Base-by-base conservation (phyloP, 257 asterid genomes). In the Ilex aquifolium region DNA sequence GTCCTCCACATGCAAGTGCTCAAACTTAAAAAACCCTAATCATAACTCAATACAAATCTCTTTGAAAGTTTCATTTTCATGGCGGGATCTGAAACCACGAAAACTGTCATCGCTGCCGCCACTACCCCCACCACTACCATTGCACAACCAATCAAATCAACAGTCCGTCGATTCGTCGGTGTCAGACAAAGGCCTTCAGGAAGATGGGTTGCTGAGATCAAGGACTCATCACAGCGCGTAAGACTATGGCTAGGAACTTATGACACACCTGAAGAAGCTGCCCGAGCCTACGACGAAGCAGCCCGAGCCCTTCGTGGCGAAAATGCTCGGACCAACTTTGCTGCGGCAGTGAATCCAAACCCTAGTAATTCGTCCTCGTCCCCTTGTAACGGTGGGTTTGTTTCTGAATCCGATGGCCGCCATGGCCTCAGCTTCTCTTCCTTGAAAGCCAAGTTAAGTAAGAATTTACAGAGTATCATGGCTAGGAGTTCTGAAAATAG, bases 161-260 rank as follows among this genome's bases (percentile, higher is more conserved):
- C 72, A 8, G 14, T 72, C 6, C 88, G 95, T 10, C 71, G 84
- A 73, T 90, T 82, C 39, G 88, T 87, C 0, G 97, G 97, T 1
- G 97, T 87, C n/a, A 71, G 97, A 54, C 95, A 90, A 55, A 59
- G 95, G 66, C 97, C 97, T 0, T 90, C 97, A 0, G 95, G 97
- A 32, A 53, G 97, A 56, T 90, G 95, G 97, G 97, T 90, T 4
- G 97, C 95, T 1, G 97, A 90, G 85, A 90, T 90, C 64, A 90
- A 90, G 44, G 95, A 90, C 76, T 90, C 97, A 0, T 83, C 95
- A 10, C 95, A 87, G 68, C 72, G 86, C 0, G 92, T 87, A 1
- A 74, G 97, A n/a, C 64, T 90, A 17, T 90, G 97, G 95, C 95
- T 90, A 0, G 97, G 97, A 8, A 90, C 97, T 29, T 90, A 87